A percentile compares a stretch with the other conserved stretches of the same genome.
phyloP scores from a whole-genome alignment of 1,139 yeast genomes.

The Yamadazyma atlantica region DNA sequence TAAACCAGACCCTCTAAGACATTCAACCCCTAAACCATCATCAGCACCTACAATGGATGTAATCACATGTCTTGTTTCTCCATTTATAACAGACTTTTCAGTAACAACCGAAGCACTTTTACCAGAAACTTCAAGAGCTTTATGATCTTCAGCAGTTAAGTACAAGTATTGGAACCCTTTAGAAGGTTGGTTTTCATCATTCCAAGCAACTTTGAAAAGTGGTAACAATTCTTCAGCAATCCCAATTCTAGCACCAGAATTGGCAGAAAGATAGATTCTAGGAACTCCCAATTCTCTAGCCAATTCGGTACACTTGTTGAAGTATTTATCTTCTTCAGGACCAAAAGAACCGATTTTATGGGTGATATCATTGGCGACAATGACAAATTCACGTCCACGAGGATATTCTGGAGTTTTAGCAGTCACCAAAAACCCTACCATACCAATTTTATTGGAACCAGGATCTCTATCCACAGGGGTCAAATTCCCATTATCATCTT shows the following conservation, averaged over 20 bases:
- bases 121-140: slow-evolving; percentile 57
- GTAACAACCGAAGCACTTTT: slow-evolving; percentile 65
- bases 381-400: slow-evolving; percentile 86
- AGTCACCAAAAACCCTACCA: slow-evolving; percentile 92
- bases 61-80: slow-evolving; percentile 79
- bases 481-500: slow-evolving; percentile 72
- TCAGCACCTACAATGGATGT: slow-evolving; percentile 88
- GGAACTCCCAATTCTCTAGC: slow-evolving; percentile 93
- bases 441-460: slow-evolving; percentile 92
- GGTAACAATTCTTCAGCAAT: slow-evolving; percentile 95
- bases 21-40: slow-evolving; percentile 97
- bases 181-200: slow-evolving; percentile 66
- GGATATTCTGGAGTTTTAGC: slow-evolving; percentile 98
- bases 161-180: slow-evolving; percentile 92
- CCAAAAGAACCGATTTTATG: slow-evolving; percentile 98
- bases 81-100: slow-evolving; percentile 79
- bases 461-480: slow-evolving; percentile 94
- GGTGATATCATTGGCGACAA: slow-evolving; percentile 96
- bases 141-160: slow-evolving; percentile 68
- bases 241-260: slow-evolving; percentile 98
- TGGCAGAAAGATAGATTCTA: slow-evolving; percentile 91
- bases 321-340: slow-evolving; percentile 92
- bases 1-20: slow-evolving; percentile 95
- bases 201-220: slow-evolving; percentile 90
- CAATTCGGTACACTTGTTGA: slow-evolving; percentile 86